These are phyloP conservation scores for Phytophthora tubulina DNA, from an alignment of 352 stramenopile species.

Conservation along the genomic window DNA sequence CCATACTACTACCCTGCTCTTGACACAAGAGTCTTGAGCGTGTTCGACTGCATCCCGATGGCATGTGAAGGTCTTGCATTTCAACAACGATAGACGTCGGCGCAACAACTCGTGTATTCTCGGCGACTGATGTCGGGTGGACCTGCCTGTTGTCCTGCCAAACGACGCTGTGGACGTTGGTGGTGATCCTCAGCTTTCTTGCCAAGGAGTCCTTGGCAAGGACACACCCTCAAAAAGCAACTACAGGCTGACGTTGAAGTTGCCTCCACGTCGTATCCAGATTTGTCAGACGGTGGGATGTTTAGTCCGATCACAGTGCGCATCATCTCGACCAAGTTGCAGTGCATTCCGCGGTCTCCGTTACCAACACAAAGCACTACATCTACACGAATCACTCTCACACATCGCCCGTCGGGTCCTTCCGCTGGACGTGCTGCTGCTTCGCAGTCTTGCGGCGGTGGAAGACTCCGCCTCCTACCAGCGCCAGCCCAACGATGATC, in stretches of 20 bases:
- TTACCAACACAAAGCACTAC: slow-evolving; percentile 3
- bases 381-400: slow-evolving; percentile 3
- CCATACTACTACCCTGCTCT: too few relatives aligned
- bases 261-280: not conserved
- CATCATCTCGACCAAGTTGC: slow-evolving; percentile 3
- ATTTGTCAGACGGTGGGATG: slow-evolving; percentile 12
- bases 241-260: slow-evolving; percentile 1
- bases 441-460: slow-evolving; percentile 51
- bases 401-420: slow-evolving; percentile 28
- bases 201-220: too few relatives aligned
- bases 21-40: too few relatives aligned
- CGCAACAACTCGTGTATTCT: too few relatives aligned
- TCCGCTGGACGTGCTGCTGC: slow-evolving; percentile 27
- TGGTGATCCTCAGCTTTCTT: too few relatives aligned
- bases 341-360: slow-evolving; percentile 11
- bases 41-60: too few relatives aligned
- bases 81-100: too few relatives aligned
- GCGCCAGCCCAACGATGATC: slow-evolving; percentile 44
- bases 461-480: slow-evolving; percentile 49
- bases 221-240: not conserved
- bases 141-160: too few relatives aligned
- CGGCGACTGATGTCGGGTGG: too few relatives aligned
- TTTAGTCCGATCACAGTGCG: slow-evolving; percentile 1
- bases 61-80: too few relatives aligned
- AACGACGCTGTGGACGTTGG: too few relatives aligned